phyloP scores from a whole-genome alignment of 202 grass and related monocot species.

The Schoenoplectus tabernaemontani region DNA sequence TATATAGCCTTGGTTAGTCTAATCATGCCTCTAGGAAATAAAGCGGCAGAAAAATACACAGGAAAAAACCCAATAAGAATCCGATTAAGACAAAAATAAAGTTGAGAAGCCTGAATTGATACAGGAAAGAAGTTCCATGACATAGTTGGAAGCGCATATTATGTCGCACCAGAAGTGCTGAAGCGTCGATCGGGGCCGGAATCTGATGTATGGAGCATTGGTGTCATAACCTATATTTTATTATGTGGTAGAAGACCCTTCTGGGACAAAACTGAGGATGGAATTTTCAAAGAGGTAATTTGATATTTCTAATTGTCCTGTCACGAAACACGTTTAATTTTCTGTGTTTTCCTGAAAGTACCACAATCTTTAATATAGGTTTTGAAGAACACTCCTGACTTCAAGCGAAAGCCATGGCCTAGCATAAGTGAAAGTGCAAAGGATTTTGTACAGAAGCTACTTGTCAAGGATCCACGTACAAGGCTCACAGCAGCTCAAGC shows the following conservation, averaged over 20 bases:
- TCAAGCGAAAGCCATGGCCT: conserved; percentile 82
- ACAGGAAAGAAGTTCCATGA: conserved; percentile 78
- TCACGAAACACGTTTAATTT: not conserved
- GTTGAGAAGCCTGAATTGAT: not conserved
- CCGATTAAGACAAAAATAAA: not conserved
- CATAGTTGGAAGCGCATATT: conserved; percentile 91
- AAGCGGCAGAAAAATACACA: not conserved
- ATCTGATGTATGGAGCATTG: conserved; percentile 96
- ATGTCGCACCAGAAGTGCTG: conserved; percentile 90
- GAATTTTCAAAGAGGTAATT: conserved; percentile 86
- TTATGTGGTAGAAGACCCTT: conserved; percentile 81
- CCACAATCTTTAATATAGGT: conserved; percentile 34
- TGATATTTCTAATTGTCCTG: not conserved
- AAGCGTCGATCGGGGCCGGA: conserved; percentile 75
- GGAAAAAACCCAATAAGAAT: not conserved
- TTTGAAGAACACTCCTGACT: conserved; percentile 88
- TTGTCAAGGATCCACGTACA: conserved; percentile 87
- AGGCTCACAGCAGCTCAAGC: conserved; percentile 95
- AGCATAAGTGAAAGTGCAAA: conserved; percentile 82
- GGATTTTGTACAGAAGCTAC: conserved; percentile 95
- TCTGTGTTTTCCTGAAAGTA: not conserved
- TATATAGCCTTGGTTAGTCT: not conserved
- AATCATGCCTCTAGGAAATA: not conserved
- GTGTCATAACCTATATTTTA: conserved; percentile 95
- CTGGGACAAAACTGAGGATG: conserved; percentile 99